These are phyloP conservation scores for Cutaneotrichosporon spelunceum DNA, from an alignment of 1,284 basidiomycete genomes.

Conservation along the genomic window DNA sequence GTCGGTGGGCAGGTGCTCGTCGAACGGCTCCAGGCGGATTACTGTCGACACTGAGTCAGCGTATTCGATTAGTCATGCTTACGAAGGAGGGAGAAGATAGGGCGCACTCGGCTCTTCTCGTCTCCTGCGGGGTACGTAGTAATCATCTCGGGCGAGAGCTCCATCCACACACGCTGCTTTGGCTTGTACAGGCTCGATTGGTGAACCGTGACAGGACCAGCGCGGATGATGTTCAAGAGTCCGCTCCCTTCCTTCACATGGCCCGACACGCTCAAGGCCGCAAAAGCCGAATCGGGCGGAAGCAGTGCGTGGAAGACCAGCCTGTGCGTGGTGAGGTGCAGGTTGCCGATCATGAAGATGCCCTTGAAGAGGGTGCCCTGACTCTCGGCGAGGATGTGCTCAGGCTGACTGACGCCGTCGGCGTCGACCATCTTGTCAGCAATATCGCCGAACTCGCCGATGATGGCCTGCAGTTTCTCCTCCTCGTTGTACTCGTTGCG, in stretches of 20 bases:
- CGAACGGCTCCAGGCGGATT: slow-evolving; percentile 54
- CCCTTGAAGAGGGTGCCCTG: slow-evolving; percentile 56
- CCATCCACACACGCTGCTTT: slow-evolving; percentile 62
- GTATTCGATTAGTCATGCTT: slow-evolving; percentile 30
- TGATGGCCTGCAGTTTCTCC: slow-evolving; percentile 47
- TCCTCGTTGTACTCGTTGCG: slow-evolving; percentile 31
- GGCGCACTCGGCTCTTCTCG: slow-evolving; percentile 59
- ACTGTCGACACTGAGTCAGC: slow-evolving; percentile 27
- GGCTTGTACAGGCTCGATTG: slow-evolving; percentile 49
- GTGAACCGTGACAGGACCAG: slow-evolving; percentile 59
- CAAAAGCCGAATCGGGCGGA: slow-evolving; percentile 50
- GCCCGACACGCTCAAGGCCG: slow-evolving; percentile 34
- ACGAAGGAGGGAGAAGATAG: slow-evolving; percentile 59
- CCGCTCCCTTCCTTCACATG: slow-evolving; percentile 20
- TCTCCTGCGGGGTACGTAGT: slow-evolving; percentile 60
- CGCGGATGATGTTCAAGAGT: slow-evolving; percentile 52
- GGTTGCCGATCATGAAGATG: slow-evolving; percentile 59
- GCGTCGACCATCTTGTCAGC: slow-evolving; percentile 56
- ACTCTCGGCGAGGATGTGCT: slow-evolving; percentile 58
- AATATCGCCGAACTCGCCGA: slow-evolving; percentile 49
- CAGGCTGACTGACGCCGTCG: slow-evolving; percentile 53
- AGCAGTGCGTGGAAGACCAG: slow-evolving; percentile 65
- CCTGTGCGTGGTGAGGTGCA: slow-evolving; percentile 65
- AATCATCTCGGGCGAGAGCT: slow-evolving; percentile 61
- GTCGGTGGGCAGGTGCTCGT: slow-evolving; percentile 54